phyloP scores from a whole-genome alignment of 805 yeast genomes.

The Kuraishia ogatae region DNA sequence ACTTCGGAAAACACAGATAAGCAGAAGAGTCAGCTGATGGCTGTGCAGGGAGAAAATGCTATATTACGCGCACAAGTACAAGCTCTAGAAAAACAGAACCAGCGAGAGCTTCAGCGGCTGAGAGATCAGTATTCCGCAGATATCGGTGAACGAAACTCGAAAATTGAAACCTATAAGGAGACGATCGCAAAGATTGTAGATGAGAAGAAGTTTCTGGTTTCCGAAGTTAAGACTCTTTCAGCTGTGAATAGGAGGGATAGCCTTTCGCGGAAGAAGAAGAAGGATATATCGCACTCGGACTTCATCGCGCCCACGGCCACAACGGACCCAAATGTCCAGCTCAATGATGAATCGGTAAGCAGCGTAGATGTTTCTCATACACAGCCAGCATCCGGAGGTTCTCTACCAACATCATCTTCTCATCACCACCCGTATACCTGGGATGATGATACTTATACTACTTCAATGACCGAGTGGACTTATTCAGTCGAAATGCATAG shows the following conservation, averaged over 20 bases:
- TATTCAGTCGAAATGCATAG: conserved; percentile 22
- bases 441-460: neutral
- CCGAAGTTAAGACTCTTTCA: neutral
- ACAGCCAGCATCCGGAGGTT: neutral
- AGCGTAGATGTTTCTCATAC: neutral
- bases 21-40: conserved; percentile 27
- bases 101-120: conserved; percentile 28
- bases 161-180: conserved; percentile 17
- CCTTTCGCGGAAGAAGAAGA: neutral
- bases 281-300: neutral
- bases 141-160: conserved; percentile 13
- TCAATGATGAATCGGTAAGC: neutral
- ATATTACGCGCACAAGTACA: conserved; percentile 60
- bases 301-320: neutral
- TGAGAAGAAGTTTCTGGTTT: conserved; percentile 42
- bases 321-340: neutral
- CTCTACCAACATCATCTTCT: neutral
- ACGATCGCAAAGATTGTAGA: conserved; percentile 37
- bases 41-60: conserved; percentile 73
- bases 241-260: neutral
- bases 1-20: neutral
- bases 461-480: neutral
- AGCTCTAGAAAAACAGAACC: conserved; percentile 29
- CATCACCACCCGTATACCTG: neutral
- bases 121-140: conserved; percentile 17